A percentile compares a stretch with the other conserved stretches of the same genome.
phyloP scores from a whole-genome alignment of 371 early-diverging fungal species.

The Mucor lusitanicus region DNA sequence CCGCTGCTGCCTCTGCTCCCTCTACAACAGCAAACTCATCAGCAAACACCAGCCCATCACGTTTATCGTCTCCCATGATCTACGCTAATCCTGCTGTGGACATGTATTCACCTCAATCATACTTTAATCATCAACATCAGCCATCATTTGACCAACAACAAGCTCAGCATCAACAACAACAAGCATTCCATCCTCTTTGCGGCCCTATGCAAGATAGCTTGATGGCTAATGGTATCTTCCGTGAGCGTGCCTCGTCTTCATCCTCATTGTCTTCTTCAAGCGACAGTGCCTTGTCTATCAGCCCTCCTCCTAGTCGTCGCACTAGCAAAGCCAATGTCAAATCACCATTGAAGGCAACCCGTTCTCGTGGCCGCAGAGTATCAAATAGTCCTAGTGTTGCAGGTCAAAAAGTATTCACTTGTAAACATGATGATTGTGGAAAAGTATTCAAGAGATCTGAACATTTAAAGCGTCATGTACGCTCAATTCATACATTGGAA shows the following conservation, averaged over 20 bases:
- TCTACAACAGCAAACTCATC: background rate
- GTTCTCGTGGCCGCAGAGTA: conserved; percentile 40
- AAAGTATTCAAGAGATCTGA: conserved; percentile 83
- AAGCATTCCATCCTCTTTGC: conserved; percentile 12
- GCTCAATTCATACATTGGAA: conserved; percentile 63
- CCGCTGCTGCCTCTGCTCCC: background rate
- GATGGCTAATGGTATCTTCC: conserved; percentile 5
- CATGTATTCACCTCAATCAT: conserved; percentile 25
- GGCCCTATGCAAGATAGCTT: conserved; percentile 6
- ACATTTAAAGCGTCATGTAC: conserved; percentile 79
- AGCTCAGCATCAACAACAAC: background rate
- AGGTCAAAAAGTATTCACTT: conserved; percentile 53
- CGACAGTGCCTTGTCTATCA: conserved; percentile 8
- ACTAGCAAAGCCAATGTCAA: conserved; percentile 8
- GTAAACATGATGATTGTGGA: conserved; percentile 63
- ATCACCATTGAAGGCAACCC: conserved; percentile 21
- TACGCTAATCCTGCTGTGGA: conserved; percentile 26
- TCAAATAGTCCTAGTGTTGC: conserved; percentile 41
- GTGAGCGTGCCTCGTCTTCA: conserved; percentile 28
- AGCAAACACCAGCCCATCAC: background rate
- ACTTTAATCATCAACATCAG: background rate
- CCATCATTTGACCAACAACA: conserved; percentile 5
- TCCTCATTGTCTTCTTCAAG: conserved; percentile 25
- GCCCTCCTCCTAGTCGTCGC: conserved; percentile 15
- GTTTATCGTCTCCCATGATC: conserved; percentile 23